Percentiles rank a stretch among this genome's conserved stretches.
Conservation (phyloP, 2,329 filamentous ascomycete species). For the Epichloe aotearoae region DNA sequence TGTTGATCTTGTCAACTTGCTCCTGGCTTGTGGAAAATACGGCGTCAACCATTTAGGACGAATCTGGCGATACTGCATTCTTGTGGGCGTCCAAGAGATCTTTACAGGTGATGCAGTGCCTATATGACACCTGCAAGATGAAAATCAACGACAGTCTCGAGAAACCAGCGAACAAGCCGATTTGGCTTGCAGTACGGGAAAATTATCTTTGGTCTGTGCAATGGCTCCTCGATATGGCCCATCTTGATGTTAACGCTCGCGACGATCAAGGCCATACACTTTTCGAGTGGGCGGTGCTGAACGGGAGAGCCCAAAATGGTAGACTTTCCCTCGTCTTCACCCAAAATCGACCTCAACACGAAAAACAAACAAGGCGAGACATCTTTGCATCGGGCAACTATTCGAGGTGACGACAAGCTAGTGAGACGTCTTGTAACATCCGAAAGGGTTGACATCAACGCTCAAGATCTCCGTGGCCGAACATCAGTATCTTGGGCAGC, state of each 20-base stretch:
- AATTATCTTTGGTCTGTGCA: not conserved
- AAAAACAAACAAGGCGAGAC: too few relatives aligned
- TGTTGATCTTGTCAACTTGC: not conserved
- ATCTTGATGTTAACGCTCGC: not conserved
- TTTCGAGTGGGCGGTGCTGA: not conserved
- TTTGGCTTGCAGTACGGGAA: not conserved
- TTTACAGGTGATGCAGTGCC: not conserved
- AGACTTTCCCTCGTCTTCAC: not conserved
- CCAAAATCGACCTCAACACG: not conserved
- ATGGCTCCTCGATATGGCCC: not conserved
- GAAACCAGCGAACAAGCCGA: not conserved
- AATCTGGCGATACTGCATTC: not conserved
- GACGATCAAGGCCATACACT: not conserved
- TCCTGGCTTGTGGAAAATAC: not conserved
- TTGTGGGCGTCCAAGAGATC: not conserved
- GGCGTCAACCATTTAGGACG: not conserved
- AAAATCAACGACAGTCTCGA: not conserved
- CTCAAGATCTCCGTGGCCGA: too few relatives aligned
- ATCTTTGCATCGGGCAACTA: too few relatives aligned
- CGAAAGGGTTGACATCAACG: too few relatives aligned
- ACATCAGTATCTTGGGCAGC: too few relatives aligned
- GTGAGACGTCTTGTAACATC: too few relatives aligned
- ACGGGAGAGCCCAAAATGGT: not conserved
- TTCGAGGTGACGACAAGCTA: too few relatives aligned
- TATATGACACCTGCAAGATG: not conserved